phyloP scores from a whole-genome alignment of 2,329 filamentous ascomycete genomes.

The Botrytis squamosa region DNA sequence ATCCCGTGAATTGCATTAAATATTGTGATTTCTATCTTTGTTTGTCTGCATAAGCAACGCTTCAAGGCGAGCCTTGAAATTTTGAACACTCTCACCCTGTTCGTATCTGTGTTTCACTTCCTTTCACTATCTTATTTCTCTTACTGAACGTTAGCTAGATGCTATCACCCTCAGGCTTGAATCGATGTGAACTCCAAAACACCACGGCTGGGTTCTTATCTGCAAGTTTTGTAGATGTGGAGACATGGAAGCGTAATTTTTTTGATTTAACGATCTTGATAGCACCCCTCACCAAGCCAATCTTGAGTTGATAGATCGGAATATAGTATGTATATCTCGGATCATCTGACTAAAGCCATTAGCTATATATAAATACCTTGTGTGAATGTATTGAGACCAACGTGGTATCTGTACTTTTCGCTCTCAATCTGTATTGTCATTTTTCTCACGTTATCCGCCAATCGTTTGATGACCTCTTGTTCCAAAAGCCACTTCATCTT shows the following conservation, averaged over 20 bases:
- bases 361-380: accelerated
- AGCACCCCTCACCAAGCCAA: not conserved
- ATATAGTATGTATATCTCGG: not conserved
- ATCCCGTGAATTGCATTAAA: not conserved
- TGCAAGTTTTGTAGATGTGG: not conserved
- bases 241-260: not conserved
- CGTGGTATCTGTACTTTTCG: not conserved
- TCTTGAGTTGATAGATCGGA: accelerated
- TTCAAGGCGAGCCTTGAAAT: not conserved
- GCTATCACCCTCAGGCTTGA: no score
- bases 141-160: not conserved
- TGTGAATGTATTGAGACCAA: not conserved
- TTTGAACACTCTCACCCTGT: not conserved
- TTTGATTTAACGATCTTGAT: not conserved
- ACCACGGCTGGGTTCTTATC: not conserved
- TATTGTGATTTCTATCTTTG: not conserved
- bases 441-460: not conserved
- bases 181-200: not conserved
- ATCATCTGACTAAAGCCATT: not conserved
- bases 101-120: not conserved
- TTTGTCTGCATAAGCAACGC: not conserved
- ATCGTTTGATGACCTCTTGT: accelerated
- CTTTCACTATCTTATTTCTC: not conserved
- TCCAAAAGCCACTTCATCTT: not conserved
- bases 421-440: not conserved